Conservation (phyloP, 805 yeast genomes). For the Candida berthetii region DNA sequence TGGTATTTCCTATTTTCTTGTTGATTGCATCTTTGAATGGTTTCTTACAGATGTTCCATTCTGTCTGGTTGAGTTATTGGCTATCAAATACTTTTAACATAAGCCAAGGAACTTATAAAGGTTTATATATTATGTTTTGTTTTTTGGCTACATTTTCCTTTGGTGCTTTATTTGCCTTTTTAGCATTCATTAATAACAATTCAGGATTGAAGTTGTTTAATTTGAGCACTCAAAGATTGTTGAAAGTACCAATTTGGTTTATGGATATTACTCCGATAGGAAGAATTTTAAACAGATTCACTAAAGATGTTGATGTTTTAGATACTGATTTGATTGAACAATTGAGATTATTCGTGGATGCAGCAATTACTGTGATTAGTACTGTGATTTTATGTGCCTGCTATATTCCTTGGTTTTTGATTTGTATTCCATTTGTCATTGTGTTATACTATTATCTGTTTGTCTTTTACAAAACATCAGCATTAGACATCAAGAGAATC, state of each 20-base stretch:
- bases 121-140: slow-evolving; percentile 51
- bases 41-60: slow-evolving; percentile 50
- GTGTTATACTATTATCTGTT: slow-evolving; percentile 44
- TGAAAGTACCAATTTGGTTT: slow-evolving; percentile 75
- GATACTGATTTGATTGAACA: slow-evolving; percentile 59
- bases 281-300: slow-evolving; percentile 56
- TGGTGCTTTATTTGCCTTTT: slow-evolving; percentile 47
- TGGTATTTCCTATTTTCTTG: slow-evolving; percentile 23
- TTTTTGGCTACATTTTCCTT: slow-evolving; percentile 39
- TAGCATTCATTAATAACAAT: slow-evolving; percentile 43
- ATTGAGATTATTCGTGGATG: slow-evolving; percentile 49
- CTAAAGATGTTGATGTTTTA: slow-evolving; percentile 53
- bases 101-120: slow-evolving; percentile 53
- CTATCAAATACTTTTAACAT: slow-evolving; percentile 41
- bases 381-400: slow-evolving; percentile 59
- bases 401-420: slow-evolving; percentile 73
- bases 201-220: slow-evolving; percentile 56
- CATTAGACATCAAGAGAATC: slow-evolving; percentile 75
- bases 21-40: slow-evolving; percentile 25
- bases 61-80: slow-evolving; percentile 82
- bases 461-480: slow-evolving; percentile 67
- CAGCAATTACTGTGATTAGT: slow-evolving; percentile 49
- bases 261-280: slow-evolving; percentile 76
- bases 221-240: slow-evolving; percentile 44
- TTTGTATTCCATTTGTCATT: slow-evolving; percentile 58